Evolutionary conservation across 2,329 filamentous ascomycete genomes (phyloP).

Genomic region (Dactylellina cionopaga): DNA sequence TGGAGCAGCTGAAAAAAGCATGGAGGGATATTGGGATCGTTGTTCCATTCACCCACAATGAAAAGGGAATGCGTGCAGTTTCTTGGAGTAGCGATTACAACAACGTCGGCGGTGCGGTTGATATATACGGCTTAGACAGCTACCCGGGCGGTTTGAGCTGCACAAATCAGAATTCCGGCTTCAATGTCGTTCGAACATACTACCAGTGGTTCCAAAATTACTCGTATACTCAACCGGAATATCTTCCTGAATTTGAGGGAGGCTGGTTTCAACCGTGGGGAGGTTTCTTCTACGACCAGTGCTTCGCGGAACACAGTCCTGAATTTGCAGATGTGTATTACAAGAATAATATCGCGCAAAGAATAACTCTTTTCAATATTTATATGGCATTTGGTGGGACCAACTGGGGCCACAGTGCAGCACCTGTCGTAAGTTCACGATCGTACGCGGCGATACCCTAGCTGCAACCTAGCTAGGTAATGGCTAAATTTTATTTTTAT

Average conservation of each 20-base stretch:
- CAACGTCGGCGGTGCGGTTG: slow-evolving; percentile 67
- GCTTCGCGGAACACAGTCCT: slow-evolving; percentile 63
- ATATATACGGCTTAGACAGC: slow-evolving; percentile 65
- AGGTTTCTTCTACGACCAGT: slow-evolving; percentile 66
- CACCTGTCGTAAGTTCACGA: slow-evolving; percentile 57
- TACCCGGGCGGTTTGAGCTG: slow-evolving; percentile 65
- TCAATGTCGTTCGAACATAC: slow-evolving; percentile 66
- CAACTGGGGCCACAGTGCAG: slow-evolving; percentile 66
- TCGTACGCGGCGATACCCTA: too few species aligned
- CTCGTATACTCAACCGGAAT: slow-evolving; percentile 66
- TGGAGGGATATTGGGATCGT: slow-evolving; percentile 64
- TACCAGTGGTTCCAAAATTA: slow-evolving; percentile 69
- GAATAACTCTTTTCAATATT: slow-evolving; percentile 64
- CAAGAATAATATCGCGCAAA: slow-evolving; percentile 67
- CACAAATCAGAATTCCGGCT: slow-evolving; percentile 65
- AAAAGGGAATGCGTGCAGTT: slow-evolving; percentile 64
- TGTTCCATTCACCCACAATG: slow-evolving; percentile 65
- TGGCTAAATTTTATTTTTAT: neutral
- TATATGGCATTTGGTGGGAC: slow-evolving; percentile 69
- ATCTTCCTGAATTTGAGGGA: slow-evolving; percentile 67
- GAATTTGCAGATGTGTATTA: slow-evolving; percentile 68
- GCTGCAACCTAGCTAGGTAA: slow-evolving; percentile 30
- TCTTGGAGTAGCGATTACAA: slow-evolving; percentile 69
- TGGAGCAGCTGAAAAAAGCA: slow-evolving; percentile 65
- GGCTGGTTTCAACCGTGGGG: slow-evolving; percentile 68